phyloP scores from a whole-genome alignment of 108 stramenopile species.

The Fistulifera solaris region DNA sequence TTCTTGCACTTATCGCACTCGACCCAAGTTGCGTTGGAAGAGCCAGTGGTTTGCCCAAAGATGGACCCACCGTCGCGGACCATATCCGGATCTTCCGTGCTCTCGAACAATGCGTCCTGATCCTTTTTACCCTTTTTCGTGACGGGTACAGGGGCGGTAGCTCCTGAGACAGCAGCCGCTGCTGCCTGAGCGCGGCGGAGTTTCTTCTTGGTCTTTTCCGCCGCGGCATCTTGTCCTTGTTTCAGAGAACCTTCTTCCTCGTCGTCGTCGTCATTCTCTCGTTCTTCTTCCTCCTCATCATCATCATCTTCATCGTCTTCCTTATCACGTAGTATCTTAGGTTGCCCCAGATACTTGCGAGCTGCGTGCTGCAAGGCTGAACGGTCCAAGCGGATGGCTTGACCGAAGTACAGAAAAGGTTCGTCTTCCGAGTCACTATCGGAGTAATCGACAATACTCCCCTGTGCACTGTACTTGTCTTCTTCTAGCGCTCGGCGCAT shows the following conservation, averaged over 20 bases:
- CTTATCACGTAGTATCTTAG: background rate
- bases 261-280: constrained; percentile 22
- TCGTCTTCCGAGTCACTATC: constrained; percentile 49
- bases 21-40: constrained; percentile 80
- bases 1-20: constrained; percentile 88
- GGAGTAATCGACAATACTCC: constrained; percentile 55
- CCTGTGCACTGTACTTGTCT: constrained; percentile 73
- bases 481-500: constrained; percentile 80
- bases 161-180: constrained; percentile 5
- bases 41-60: constrained; percentile 76
- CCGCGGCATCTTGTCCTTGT: constrained; percentile 8
- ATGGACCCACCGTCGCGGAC: constrained; percentile 71
- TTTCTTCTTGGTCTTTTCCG: constrained; percentile 68
- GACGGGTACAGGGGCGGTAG: background rate
- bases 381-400: constrained; percentile 42
- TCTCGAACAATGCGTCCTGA: constrained; percentile 4
- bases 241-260: constrained; percentile 12
- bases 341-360: constrained; percentile 19
- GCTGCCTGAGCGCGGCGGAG: constrained; percentile 7
- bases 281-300: constrained; percentile 15
- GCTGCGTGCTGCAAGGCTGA: constrained; percentile 26
- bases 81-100: constrained; percentile 14
- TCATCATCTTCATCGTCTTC: constrained; percentile 1
- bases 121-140: constrained; percentile 22
- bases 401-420: constrained; percentile 31